These are phyloP conservation scores for Aspergillus ochraceoroseus DNA, from an alignment of 2,329 filamentous ascomycete genomes.

Conservation along the genomic window DNA sequence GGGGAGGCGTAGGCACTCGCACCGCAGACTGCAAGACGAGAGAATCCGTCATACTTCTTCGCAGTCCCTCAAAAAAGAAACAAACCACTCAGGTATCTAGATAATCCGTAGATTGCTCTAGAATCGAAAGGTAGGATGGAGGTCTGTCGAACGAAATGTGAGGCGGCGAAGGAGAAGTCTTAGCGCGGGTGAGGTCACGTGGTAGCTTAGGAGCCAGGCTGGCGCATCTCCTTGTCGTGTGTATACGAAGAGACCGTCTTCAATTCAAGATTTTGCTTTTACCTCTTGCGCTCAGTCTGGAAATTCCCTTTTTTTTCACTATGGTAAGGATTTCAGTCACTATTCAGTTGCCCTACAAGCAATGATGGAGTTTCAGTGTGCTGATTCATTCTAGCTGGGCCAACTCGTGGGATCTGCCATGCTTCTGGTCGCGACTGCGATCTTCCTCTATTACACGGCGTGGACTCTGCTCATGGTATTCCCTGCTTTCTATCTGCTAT, in stretches of 20 bases:
- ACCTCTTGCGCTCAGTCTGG: constrained; percentile 1
- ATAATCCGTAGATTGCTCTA: constrained; percentile 7
- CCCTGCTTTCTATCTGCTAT: neutral
- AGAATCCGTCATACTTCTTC: constrained; percentile 40
- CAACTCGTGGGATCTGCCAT: constrained; percentile 73
- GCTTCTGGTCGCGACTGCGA: constrained; percentile 66
- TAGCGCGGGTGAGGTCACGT: constrained; percentile 22
- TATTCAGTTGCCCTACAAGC: neutral
- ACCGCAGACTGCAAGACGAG: constrained; percentile 53
- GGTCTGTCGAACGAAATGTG: constrained; percentile 16
- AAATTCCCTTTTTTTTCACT: constrained; percentile 21
- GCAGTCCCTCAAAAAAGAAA: constrained; percentile 10
- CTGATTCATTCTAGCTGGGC: constrained; percentile 64
- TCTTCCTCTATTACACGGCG: constrained; percentile 90
- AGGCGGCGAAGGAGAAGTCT: constrained; percentile 24
- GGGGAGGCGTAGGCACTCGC: constrained; percentile 55
- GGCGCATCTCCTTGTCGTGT: constrained; percentile 11
- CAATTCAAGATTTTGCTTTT: constrained; percentile 1
- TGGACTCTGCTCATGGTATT: constrained; percentile 95
- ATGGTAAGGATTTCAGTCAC: constrained; percentile 22
- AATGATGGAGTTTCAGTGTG: neutral
- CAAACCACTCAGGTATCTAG: constrained; percentile 9
- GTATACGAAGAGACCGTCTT: constrained; percentile 5
- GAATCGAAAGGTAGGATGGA: constrained; percentile 10
- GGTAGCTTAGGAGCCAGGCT: constrained; percentile 19